Conservation (phyloP, 306 rosid genomes). For the Pachyrhizus erosus region DNA sequence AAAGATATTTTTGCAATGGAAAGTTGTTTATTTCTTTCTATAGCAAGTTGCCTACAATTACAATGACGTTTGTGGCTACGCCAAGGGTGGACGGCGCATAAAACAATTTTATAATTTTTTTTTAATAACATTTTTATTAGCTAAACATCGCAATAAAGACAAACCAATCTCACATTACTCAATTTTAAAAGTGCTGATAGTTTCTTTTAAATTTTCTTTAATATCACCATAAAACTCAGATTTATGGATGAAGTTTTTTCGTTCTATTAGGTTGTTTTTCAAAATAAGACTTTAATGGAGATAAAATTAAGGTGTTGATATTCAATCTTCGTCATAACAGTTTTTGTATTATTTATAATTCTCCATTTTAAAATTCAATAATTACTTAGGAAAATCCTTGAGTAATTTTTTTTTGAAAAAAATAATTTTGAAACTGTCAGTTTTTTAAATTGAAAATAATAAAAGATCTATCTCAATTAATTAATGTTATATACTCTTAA, state of each 20-base stretch:
- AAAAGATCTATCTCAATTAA: too few species aligned
- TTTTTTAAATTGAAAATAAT: too few species aligned
- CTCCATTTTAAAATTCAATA: background rate
- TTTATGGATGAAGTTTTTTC: background rate
- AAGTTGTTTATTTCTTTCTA: constrained; percentile 18
- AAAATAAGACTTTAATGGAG: background rate
- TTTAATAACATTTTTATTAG: background rate
- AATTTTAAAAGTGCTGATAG: background rate
- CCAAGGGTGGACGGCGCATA: constrained; percentile 22
- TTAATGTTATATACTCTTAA: too few species aligned
- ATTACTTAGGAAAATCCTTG: background rate
- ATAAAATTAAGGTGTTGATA: background rate
- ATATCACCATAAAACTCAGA: background rate
- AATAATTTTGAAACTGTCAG: too few species aligned
- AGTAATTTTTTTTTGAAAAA: too few species aligned
- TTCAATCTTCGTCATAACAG: background rate
- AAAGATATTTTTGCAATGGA: background rate
- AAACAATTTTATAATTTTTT: background rate
- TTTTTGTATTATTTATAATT: background rate
- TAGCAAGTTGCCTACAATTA: constrained; percentile 7
- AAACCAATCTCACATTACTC: background rate
- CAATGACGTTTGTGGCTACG: constrained; percentile 34
- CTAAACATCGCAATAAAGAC: background rate
- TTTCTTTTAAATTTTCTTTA: background rate
- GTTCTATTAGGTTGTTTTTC: background rate